Percentiles rank a stretch among this genome's conserved stretches.
Evolutionary conservation across 169 alveolate genomes (phyloP).

Genomic region (Plasmodium blacklocki): DNA sequence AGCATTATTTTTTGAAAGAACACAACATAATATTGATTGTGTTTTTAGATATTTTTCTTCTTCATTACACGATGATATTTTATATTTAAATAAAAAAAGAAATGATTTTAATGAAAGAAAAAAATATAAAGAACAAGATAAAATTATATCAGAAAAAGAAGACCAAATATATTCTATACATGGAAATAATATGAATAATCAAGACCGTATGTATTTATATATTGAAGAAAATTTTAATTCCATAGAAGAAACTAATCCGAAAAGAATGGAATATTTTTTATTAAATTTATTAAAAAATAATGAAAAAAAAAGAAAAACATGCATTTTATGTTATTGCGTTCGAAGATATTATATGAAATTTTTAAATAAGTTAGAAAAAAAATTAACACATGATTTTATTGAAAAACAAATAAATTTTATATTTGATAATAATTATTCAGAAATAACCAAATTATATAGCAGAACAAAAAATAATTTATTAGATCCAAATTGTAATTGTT

Average conservation of each 20-base stretch:
- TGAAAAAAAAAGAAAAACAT: constrained; percentile 30
- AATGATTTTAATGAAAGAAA: constrained; percentile 12
- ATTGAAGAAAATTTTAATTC: constrained; percentile 11
- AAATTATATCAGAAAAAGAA: constrained; percentile 1
- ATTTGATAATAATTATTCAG: constrained; percentile 60
- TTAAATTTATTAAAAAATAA: constrained; percentile 21
- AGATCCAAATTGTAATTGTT: constrained; percentile 29
- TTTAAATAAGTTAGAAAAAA: constrained; percentile 45
- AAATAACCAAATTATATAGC: constrained; percentile 17
- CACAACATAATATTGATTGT: constrained; percentile 45
- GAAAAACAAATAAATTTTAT: constrained; percentile 48
- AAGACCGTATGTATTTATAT: background rate
- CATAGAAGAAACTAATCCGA: constrained; percentile 10
- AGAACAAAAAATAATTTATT: background rate
- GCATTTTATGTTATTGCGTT: constrained; percentile 67
- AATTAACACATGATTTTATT: constrained; percentile 15
- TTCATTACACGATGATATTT: constrained; percentile 40
- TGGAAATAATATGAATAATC: background rate
- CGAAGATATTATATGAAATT: constrained; percentile 43
- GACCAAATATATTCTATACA: constrained; percentile 14
- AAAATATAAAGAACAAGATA: constrained; percentile 27
- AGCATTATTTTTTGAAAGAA: constrained; percentile 26
- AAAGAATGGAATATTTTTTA: constrained; percentile 49
- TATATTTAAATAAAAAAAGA: constrained; percentile 30
- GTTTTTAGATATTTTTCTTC: constrained; percentile 58